phyloP scores from a whole-genome alignment of 176 grass and related monocot species.

The Paspalum notatum region DNA sequence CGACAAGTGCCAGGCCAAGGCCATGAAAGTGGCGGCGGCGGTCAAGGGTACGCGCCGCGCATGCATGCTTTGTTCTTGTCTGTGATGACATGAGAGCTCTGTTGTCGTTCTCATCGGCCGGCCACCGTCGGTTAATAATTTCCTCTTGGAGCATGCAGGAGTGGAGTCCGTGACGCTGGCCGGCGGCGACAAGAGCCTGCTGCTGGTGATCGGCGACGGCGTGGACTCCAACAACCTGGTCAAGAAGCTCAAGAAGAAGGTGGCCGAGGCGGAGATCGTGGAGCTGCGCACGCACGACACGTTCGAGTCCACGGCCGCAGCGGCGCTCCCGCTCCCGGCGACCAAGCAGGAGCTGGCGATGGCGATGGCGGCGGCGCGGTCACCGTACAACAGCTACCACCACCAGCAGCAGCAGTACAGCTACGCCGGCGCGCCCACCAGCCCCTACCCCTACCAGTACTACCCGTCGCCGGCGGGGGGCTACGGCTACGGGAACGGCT shows the following conservation, averaged over 20 bases:
- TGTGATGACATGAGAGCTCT: neutral
- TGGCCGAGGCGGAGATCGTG: slow-evolving; percentile 46
- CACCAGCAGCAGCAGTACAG: slow-evolving; percentile 11
- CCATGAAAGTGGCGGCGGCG: slow-evolving; percentile 53
- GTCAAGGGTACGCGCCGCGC: slow-evolving; percentile 9
- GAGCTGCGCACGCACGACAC: slow-evolving; percentile 53
- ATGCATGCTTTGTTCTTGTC: neutral
- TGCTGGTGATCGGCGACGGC: slow-evolving; percentile 57
- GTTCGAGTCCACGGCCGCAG: slow-evolving; percentile 14
- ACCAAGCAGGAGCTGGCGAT: slow-evolving; percentile 19
- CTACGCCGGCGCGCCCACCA: slow-evolving; percentile 7
- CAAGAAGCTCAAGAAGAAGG: slow-evolving; percentile 53
- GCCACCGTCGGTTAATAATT: neutral
- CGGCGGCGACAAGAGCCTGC: slow-evolving; percentile 50
- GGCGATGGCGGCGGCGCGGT: neutral
- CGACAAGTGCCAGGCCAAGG: slow-evolving; percentile 45
- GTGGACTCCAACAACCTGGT: slow-evolving; percentile 54
- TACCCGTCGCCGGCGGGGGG: slow-evolving; percentile 42
- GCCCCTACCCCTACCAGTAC: slow-evolving; percentile 39
- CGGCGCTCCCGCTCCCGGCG: slow-evolving; percentile 5
- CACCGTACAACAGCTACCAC: slow-evolving; percentile 27
- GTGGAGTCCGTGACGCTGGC: slow-evolving; percentile 55
- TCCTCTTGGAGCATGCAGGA: slow-evolving; percentile 24
- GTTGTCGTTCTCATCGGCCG: neutral
- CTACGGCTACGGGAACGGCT: neutral